Conservation (phyloP, 2,329 filamentous ascomycete genomes). For the Raffaelea albimanens region DNA sequence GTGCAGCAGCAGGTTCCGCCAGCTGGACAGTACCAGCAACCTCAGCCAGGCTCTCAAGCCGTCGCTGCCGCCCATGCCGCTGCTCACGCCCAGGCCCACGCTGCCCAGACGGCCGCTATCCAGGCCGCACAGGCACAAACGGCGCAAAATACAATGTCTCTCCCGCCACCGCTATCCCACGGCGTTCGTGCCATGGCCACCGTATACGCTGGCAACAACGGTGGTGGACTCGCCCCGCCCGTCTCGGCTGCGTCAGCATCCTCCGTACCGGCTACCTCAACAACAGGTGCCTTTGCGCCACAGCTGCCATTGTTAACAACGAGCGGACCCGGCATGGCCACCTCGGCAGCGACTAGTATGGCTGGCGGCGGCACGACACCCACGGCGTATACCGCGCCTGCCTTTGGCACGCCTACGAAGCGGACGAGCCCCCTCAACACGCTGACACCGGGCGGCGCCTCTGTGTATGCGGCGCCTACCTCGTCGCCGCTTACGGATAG, state of each 20-base stretch:
- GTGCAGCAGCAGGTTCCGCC: neutral
- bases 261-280: conserved; percentile 22
- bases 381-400: conserved; percentile 10
- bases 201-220: conserved; percentile 54
- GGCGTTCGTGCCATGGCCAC: conserved; percentile 66
- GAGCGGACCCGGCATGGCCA: neutral
- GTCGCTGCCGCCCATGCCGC: conserved; percentile 7
- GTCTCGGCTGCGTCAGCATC: conserved; percentile 24
- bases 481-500: conserved; percentile 64
- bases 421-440: conserved; percentile 41
- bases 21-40: neutral
- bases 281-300: conserved; percentile 1
- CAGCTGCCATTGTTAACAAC: conserved; percentile 5
- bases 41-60: no score
- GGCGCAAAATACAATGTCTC: conserved; percentile 27
- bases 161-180: conserved; percentile 53
- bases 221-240: conserved; percentile 20
- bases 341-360: neutral
- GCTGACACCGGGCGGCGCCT: conserved; percentile 24
- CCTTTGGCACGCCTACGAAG: conserved; percentile 43
- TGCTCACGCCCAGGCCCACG: neutral
- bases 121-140: conserved; percentile 29
- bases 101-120: conserved; percentile 13
- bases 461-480: conserved; percentile 46
- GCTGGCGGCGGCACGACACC: conserved; percentile 6